These are phyloP conservation scores for Pythium guiyangense DNA, from an alignment of 352 stramenopile genomes.

Conservation along the genomic window DNA sequence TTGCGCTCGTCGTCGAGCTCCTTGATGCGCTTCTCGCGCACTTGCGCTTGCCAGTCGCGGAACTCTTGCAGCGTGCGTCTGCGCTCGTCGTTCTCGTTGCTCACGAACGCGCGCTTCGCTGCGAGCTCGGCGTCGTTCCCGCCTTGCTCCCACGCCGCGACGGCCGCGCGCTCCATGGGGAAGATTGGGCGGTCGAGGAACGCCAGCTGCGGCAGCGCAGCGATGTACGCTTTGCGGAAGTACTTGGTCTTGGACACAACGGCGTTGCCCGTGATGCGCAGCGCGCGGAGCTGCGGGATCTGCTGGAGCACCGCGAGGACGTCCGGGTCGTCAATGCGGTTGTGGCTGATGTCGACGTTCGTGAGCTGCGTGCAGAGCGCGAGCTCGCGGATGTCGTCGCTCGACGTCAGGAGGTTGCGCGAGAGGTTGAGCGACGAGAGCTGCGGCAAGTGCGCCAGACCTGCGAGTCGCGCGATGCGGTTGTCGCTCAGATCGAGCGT, in stretches of 20 bases:
- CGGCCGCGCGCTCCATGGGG: constrained; percentile 80
- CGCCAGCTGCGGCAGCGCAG: constrained; percentile 68
- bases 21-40: constrained; percentile 53
- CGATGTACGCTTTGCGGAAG: constrained; percentile 93
- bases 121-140: constrained; percentile 86
- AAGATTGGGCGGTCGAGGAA: constrained; percentile 96
- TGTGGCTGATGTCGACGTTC: constrained; percentile 92
- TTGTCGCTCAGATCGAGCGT: constrained; percentile 93
- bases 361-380: constrained; percentile 60
- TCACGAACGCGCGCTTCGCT: constrained; percentile 70
- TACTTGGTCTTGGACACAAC: constrained; percentile 88
- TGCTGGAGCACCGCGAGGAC: constrained; percentile 78
- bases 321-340: constrained; percentile 79
- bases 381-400: constrained; percentile 73
- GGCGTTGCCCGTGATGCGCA: constrained; percentile 87
- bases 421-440: constrained; percentile 89
- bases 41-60: constrained; percentile 68
- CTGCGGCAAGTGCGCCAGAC: constrained; percentile 67
- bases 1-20: constrained; percentile 47
- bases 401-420: constrained; percentile 83
- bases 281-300: constrained; percentile 74
- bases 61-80: constrained; percentile 67
- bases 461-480: constrained; percentile 74
- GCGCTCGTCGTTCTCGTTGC: constrained; percentile 71
- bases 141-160: constrained; percentile 84